Evolutionary conservation across 208 protist species (phyloP).

Genomic region (Crithidia mellificae): DNA sequence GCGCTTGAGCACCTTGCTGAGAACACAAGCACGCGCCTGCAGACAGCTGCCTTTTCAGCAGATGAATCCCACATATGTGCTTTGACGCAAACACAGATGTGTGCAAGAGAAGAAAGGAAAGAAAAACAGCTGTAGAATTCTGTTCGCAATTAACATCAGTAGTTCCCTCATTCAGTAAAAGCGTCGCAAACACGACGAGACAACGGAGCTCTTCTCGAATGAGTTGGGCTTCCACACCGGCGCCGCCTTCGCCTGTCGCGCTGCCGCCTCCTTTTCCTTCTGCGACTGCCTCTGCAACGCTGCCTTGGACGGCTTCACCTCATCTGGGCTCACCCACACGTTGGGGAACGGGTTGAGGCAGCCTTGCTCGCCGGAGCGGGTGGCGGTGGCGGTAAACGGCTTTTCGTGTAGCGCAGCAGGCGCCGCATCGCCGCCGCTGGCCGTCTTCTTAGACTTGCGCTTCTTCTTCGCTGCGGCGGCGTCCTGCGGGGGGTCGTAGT

Average conservation of each 20-base stretch:
- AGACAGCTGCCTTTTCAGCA: too few relatives aligned
- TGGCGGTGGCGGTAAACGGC: slow-evolving; percentile 44
- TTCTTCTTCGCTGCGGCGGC: slow-evolving; percentile 41
- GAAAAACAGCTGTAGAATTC: too few relatives aligned
- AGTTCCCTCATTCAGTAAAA: slow-evolving; percentile 70
- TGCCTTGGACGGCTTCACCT: slow-evolving; percentile 33
- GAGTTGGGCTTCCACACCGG: slow-evolving; percentile 83
- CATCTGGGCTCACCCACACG: slow-evolving; percentile 57
- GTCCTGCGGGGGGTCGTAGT: slow-evolving; percentile 28
- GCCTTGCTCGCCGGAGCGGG: slow-evolving; percentile 47
- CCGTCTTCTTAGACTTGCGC: slow-evolving; percentile 32
- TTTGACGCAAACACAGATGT: too few relatives aligned
- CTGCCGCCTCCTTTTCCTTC: slow-evolving; percentile 36
- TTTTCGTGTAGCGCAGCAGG: slow-evolving; percentile 33
- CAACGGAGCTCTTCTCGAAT: slow-evolving; percentile 69
- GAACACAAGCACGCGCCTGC: too few relatives aligned
- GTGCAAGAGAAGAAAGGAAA: too few relatives aligned
- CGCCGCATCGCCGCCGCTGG: slow-evolving; percentile 7
- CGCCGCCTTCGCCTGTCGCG: slow-evolving; percentile 31
- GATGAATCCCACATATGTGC: too few relatives aligned
- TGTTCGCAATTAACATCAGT: too few relatives aligned
- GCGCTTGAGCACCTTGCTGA: too few relatives aligned
- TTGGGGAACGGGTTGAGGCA: slow-evolving; percentile 81
- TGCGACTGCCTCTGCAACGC: slow-evolving; percentile 29
- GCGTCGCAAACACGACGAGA: slow-evolving; percentile 76